Conservation (phyloP, 768 basidiomycete species). For the Rhizopogon vinicolor region DNA sequence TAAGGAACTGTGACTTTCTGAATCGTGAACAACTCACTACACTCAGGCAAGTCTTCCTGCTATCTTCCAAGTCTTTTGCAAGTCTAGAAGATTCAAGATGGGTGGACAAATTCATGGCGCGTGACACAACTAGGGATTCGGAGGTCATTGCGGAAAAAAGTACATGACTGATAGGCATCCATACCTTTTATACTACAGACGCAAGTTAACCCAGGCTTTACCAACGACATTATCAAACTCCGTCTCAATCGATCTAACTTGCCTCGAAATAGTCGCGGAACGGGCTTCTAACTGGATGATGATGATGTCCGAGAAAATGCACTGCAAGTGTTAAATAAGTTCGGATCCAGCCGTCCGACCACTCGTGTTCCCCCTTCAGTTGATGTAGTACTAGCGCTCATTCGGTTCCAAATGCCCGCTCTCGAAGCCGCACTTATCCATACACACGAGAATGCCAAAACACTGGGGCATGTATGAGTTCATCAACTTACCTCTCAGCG, state of each 20-base stretch:
- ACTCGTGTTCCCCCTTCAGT: slow-evolving; percentile 8
- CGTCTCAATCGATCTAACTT: not conserved
- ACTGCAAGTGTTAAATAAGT: slow-evolving; percentile 27
- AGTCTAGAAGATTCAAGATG: slow-evolving; percentile 6
- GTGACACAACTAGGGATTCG: too few relatives aligned
- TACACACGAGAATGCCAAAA: slow-evolving; percentile 39
- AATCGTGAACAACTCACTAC: slow-evolving; percentile 11
- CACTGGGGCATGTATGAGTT: slow-evolving; percentile 69
- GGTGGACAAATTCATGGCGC: not conserved
- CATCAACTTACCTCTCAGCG: not conserved
- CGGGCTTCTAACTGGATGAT: slow-evolving; percentile 8
- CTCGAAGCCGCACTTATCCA: slow-evolving; percentile 33
- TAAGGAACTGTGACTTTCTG: not conserved
- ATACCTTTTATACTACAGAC: too few relatives aligned
- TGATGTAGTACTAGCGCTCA: slow-evolving; percentile 7
- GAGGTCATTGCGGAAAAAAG: too few relatives aligned
- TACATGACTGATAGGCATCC: too few relatives aligned
- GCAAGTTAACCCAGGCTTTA: too few relatives aligned
- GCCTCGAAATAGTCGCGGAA: slow-evolving; percentile 17
- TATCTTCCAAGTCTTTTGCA: slow-evolving; percentile 8
- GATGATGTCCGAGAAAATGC: slow-evolving; percentile 22
- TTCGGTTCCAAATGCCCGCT: slow-evolving; percentile 44
- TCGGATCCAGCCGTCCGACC: slow-evolving; percentile 2
- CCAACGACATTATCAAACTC: too few relatives aligned
- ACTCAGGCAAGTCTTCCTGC: slow-evolving; percentile 16